Base-by-base conservation (phyloP, 306 rosid species). In the Vigna reflexopilosa region DNA sequence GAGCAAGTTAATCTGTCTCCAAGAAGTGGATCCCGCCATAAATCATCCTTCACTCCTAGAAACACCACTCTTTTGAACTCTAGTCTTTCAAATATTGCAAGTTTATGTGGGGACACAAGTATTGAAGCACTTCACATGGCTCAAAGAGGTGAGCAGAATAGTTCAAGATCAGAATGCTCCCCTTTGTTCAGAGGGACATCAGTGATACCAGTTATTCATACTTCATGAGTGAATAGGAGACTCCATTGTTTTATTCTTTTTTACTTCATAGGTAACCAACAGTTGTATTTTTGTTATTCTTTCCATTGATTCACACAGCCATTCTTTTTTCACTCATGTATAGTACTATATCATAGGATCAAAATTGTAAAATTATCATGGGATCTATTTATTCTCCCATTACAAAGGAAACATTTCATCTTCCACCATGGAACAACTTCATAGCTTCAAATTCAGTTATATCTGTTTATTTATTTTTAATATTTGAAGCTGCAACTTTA, bases 1-100 rank as follows among this genome's bases (percentile, higher is more conserved):
- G 98, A 96, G 87, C 90, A 96, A 82, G 96, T 96, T 70, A 87
- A 77, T 79, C 82, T 96, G 77, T 96, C 99, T 52, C 98, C 98
- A 6, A 89, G 89, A 85, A 90, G 93, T 50, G 62, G 73, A 13
- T 66, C 80, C 17, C 76, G 86, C 44, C 6, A 77, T 6, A 80
- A 79, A 77, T 86, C 86, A 32, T 65, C 58, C 20, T 71, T 85
- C 44, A 76, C 90, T 59, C 80, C 88, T n/a, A 82, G 76, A 57
- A 72, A 64, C 78, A 10, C 77, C 56, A 49, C 82, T 4, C 75
- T 81, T 9, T 68, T 82, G 71, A 85, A 86, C 73, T 77, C 90
- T 28, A 75, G 50, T 56, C 81, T 80, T 54, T 79, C 85, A 44
- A 67, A 66, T 12, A 57, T 82, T 7, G 67, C 83, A 44, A 75